Evolutionary conservation across 108 stramenopile species (phyloP).

Genomic region (Tribonema minus): DNA sequence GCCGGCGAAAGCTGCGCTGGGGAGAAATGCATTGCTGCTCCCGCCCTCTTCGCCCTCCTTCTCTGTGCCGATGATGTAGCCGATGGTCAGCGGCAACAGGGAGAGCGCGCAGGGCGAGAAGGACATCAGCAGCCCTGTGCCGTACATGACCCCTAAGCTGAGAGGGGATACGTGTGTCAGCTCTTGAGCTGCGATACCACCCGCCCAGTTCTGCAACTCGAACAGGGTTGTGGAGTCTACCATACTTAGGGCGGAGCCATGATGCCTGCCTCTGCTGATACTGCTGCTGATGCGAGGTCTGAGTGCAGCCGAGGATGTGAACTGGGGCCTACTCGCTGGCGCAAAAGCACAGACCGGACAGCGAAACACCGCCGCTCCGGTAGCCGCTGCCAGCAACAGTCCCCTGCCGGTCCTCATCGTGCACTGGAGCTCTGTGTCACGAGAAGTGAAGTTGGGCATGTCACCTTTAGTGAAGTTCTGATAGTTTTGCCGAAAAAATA

Average conservation of each 20-base stretch:
- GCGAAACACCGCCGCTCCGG: no score
- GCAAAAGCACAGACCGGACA: no score
- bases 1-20: background rate
- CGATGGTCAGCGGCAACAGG: conserved; percentile 29
- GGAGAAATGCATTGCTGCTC: background rate
- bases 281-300: no score
- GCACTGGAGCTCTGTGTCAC: no score
- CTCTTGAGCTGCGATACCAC: conserved; percentile 14
- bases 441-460: no score
- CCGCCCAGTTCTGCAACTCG: conserved; percentile 31
- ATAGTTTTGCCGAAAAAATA: no score
- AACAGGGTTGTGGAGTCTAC: conserved; percentile 28
- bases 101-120: conserved; percentile 40
- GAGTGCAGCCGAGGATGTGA: no score
- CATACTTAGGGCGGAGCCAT: conserved; percentile 4
- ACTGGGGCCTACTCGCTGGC: no score
- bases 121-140: conserved; percentile 41
- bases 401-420: no score
- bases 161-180: conserved; percentile 32
- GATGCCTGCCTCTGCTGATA: background rate
- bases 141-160: conserved; percentile 28
- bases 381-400: no score
- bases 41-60: conserved; percentile 2
- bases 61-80: conserved; percentile 34
- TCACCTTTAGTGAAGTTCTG: no score